These are phyloP conservation scores for Fusarium circinatum DNA, from an alignment of 2,329 filamentous ascomycete species.

Conservation along the genomic window DNA sequence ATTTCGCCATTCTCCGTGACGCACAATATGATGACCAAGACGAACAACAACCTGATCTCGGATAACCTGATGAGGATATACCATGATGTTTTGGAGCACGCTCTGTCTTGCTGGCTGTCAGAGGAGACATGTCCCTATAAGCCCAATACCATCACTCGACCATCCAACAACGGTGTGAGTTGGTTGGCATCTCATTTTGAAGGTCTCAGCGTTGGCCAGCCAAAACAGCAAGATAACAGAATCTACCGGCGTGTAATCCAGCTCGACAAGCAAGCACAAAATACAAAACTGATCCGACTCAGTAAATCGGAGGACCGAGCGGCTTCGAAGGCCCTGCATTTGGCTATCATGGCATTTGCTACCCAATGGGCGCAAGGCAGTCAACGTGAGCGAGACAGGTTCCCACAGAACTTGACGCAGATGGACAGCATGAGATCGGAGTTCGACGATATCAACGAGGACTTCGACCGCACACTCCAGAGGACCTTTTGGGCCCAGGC, in stretches of 20 bases:
- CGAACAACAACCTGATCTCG: constrained; percentile 43
- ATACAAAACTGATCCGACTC: constrained; percentile 53
- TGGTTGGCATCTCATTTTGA: constrained; percentile 44
- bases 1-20: constrained; percentile 44
- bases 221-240: constrained; percentile 51
- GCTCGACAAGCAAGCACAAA: constrained; percentile 57
- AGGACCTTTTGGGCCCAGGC: constrained; percentile 54
- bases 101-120: constrained; percentile 63
- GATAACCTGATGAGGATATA: constrained; percentile 54
- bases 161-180: constrained; percentile 43
- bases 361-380: constrained; percentile 56
- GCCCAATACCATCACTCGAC: constrained; percentile 30
- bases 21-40: constrained; percentile 41
- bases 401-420: constrained; percentile 36
- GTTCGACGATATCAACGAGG: constrained; percentile 45
- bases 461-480: constrained; percentile 53
- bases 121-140: constrained; percentile 63
- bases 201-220: constrained; percentile 42
- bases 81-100: constrained; percentile 64
- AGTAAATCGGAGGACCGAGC: constrained; percentile 55
- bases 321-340: constrained; percentile 57
- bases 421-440: constrained; percentile 40
- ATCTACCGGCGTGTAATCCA: constrained; percentile 61
- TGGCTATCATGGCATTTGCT: constrained; percentile 63
- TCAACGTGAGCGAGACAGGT: constrained; percentile 42